These are phyloP conservation scores for Hylodesmum podocarpum DNA, from an alignment of 306 rosid genomes.

Conservation along the genomic window DNA sequence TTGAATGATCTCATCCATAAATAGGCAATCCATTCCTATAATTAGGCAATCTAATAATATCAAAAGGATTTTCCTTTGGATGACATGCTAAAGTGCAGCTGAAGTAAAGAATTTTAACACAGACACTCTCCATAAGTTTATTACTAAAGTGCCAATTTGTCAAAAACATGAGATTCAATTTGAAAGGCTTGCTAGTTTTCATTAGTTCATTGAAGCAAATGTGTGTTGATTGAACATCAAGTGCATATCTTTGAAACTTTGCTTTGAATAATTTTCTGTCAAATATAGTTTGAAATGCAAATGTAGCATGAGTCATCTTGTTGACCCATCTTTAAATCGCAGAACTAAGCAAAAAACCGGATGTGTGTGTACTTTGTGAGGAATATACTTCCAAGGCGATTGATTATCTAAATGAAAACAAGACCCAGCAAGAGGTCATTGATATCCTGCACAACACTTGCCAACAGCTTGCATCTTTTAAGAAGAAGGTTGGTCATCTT, in stretches of 20 bases:
- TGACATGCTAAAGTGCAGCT: neutral
- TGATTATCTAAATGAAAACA: conserved; percentile 60
- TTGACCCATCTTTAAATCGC: conserved; percentile 28
- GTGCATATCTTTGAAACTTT: neutral
- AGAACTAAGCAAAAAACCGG: conserved; percentile 41
- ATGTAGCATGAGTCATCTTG: neutral
- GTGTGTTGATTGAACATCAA: neutral
- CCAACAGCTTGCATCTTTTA: conserved; percentile 40
- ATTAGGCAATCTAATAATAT: no score
- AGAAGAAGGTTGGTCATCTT: conserved; percentile 48
- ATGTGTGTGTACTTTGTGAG: conserved; percentile 73
- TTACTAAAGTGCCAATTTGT: neutral
- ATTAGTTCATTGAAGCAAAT: neutral
- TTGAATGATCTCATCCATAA: no score
- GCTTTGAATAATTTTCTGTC: neutral
- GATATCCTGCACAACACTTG: conserved; percentile 54
- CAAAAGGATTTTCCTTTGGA: neutral
- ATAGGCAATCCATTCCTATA: no score
- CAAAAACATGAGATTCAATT: neutral
- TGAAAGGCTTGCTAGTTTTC: neutral
- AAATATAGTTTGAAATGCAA: neutral
- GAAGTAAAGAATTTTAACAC: neutral
- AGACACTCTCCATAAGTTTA: neutral
- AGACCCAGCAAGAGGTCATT: conserved; percentile 69
- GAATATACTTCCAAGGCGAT: conserved; percentile 67